A percentile compares a stretch with the other conserved stretches of the same genome.
Evolutionary conservation across 2,329 filamentous ascomycete species (phyloP).

Genomic region (Albophoma yamanashiensis): DNA sequence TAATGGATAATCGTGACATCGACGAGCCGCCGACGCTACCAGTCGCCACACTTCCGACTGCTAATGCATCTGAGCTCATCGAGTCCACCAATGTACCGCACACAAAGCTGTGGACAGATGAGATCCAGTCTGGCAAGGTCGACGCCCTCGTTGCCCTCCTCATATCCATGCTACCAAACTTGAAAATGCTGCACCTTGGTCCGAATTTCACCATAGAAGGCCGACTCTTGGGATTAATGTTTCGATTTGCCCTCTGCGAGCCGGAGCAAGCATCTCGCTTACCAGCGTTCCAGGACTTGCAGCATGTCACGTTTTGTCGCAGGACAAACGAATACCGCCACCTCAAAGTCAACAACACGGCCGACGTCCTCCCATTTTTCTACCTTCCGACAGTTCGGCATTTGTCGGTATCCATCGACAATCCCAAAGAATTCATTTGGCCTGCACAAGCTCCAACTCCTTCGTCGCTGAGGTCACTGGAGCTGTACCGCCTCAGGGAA

Average conservation of each 20-base stretch:
- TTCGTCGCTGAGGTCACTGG: background rate
- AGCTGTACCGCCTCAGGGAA: slow-evolving; percentile 5
- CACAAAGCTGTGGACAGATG: background rate
- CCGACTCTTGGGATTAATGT: background rate
- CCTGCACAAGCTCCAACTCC: background rate
- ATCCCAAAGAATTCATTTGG: slow-evolving; percentile 4
- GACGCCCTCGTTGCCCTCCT: slow-evolving; percentile 5
- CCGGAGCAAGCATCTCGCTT: background rate
- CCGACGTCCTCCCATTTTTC: slow-evolving; percentile 1
- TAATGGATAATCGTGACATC: background rate
- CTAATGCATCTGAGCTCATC: background rate
- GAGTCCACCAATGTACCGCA: background rate
- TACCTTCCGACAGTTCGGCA: slow-evolving; percentile 2
- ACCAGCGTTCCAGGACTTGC: background rate
- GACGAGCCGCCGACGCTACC: background rate
- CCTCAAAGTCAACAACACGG: background rate
- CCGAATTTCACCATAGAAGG: slow-evolving; percentile 1
- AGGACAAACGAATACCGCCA: background rate
- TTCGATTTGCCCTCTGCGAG: slow-evolving; percentile 1
- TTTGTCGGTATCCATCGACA: slow-evolving; percentile 4
- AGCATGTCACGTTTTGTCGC: background rate
- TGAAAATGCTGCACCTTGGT: background rate
- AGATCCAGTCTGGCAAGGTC: background rate
- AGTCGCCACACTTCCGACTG: background rate
- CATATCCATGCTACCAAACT: background rate